These are phyloP conservation scores for Geranomyces variabilis DNA, from an alignment of 192 early-diverging fungal genomes.

Conservation along the genomic window DNA sequence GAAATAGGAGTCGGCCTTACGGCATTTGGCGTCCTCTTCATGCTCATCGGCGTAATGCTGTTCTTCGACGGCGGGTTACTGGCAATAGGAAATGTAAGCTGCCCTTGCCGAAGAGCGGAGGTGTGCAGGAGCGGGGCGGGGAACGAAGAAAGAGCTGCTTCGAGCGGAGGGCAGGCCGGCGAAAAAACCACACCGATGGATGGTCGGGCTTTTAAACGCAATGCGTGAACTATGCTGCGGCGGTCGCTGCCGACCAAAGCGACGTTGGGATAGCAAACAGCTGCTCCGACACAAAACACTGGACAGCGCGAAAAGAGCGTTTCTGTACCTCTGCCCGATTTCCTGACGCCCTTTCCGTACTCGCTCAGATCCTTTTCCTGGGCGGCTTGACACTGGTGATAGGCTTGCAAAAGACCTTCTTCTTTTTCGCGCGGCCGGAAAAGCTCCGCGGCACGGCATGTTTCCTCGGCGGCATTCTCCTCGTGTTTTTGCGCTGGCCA, in stretches of 20 bases:
- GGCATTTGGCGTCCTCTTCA: slow-evolving; percentile 89
- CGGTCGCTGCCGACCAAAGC: too few species aligned
- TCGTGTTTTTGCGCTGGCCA: slow-evolving; percentile 91
- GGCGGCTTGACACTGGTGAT: slow-evolving; percentile 87
- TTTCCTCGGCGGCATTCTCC: slow-evolving; percentile 85
- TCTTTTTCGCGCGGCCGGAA: slow-evolving; percentile 81
- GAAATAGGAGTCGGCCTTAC: slow-evolving; percentile 95
- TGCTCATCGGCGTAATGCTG: slow-evolving; percentile 89
- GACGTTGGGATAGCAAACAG: too few species aligned
- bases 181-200: too few species aligned
- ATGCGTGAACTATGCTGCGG: too few species aligned
- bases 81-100: slow-evolving; percentile 92
- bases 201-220: too few species aligned
- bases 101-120: background rate
- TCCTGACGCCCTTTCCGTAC: too few species aligned
- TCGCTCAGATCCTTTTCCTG: slow-evolving; percentile 81
- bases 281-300: too few species aligned
- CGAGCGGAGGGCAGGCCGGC: too few species aligned
- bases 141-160: too few species aligned
- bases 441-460: slow-evolving; percentile 88
- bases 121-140: too few species aligned
- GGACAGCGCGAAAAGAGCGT: too few species aligned
- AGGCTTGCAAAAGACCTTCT: slow-evolving; percentile 82
- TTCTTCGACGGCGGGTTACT: slow-evolving; percentile 94
- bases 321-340: too few species aligned